These are phyloP conservation scores for Cadophora luteo-olivacea DNA, from an alignment of 2,329 filamentous ascomycete genomes.

Conservation along the genomic window DNA sequence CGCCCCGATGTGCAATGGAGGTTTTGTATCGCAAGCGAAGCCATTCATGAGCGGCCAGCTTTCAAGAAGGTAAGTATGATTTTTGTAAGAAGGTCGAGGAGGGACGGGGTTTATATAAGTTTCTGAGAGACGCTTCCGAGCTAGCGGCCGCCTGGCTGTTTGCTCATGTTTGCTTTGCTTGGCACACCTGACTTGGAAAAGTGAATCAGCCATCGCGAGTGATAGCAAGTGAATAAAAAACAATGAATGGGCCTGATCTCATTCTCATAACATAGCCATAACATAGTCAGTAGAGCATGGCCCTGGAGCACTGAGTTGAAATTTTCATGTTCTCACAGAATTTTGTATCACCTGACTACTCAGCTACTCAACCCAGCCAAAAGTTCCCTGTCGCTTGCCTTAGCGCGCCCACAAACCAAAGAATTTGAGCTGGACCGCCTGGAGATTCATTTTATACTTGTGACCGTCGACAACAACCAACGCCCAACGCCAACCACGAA, in stretches of 20 bases:
- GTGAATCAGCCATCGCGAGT: not conserved
- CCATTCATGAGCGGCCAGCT: conserved; percentile 41
- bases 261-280: too few relatives aligned
- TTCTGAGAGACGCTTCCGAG: not conserved
- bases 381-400: conserved; percentile 18
- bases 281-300: too few relatives aligned
- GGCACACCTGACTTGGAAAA: not conserved
- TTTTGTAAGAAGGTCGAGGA: conserved; percentile 35
- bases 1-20: conserved; percentile 64
- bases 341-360: conserved; percentile 7
- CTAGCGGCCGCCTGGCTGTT: conserved; percentile 3
- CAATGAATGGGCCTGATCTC: not conserved
- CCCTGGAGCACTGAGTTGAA: too few relatives aligned
- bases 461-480: conserved; percentile 30
- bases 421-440: conserved; percentile 6
- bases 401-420: conserved; percentile 12
- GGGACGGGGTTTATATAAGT: conserved; percentile 21
- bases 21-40: conserved; percentile 46
- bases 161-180: conserved; percentile 4
- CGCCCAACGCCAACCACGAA: conserved; percentile 39
- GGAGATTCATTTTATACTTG: conserved; percentile 1
- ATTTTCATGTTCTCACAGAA: too few relatives aligned
- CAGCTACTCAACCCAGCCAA: not conserved
- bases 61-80: conserved; percentile 48
- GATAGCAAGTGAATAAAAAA: not conserved